Evolutionary conservation across 805 yeast species (phyloP).

Genomic region (Clavispora phyllophila): DNA sequence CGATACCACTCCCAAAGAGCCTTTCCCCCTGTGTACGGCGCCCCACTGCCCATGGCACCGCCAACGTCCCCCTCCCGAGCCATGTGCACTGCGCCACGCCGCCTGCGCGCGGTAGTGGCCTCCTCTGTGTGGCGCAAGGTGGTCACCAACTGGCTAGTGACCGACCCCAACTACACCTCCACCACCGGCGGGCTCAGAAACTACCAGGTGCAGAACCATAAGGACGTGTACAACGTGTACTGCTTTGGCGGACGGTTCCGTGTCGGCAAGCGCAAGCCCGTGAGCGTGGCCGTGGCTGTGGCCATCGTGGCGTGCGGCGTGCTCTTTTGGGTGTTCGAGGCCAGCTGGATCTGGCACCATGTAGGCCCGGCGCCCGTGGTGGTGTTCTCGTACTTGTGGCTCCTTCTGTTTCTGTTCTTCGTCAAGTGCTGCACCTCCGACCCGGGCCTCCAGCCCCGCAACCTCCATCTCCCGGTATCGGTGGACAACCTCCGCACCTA

Average conservation of each 20-base stretch:
- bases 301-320: slow-evolving; percentile 43
- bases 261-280: slow-evolving; percentile 36
- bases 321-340: slow-evolving; percentile 43
- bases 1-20: no score
- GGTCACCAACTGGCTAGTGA: slow-evolving; percentile 21
- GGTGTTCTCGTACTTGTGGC: slow-evolving; percentile 56
- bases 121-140: slow-evolving; percentile 3
- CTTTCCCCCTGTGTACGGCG: no score
- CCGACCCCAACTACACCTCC: slow-evolving; percentile 17
- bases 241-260: slow-evolving; percentile 64
- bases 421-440: slow-evolving; percentile 55
- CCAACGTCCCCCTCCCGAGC: no score
- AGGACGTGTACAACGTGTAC: slow-evolving; percentile 34
- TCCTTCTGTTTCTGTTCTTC: slow-evolving; percentile 43
- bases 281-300: slow-evolving; percentile 31
- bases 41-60: no score
- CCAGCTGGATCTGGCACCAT: slow-evolving; percentile 53
- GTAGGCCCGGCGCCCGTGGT: slow-evolving; percentile 53
- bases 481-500: slow-evolving; percentile 1
- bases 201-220: slow-evolving; percentile 41
- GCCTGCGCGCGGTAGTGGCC: no score
- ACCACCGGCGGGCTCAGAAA: slow-evolving; percentile 19
- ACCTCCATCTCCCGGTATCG: slow-evolving; percentile 47
- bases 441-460: slow-evolving; percentile 68
- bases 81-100: no score